These are phyloP conservation scores for Ascochyta fabae DNA, from an alignment of 2,329 filamentous ascomycete species.

Conservation along the genomic window DNA sequence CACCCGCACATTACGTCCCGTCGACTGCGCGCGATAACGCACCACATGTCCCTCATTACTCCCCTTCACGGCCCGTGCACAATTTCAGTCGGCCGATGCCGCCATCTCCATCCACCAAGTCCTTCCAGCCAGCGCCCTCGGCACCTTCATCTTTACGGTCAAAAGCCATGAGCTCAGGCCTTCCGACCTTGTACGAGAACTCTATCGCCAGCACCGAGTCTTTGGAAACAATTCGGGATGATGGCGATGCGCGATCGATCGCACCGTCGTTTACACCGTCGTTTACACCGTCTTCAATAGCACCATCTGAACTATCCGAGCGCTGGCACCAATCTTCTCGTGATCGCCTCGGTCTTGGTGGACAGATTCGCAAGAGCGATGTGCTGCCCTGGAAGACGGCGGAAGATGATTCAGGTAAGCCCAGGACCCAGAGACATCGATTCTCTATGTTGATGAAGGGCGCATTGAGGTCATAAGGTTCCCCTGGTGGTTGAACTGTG, in stretches of 20 bases:
- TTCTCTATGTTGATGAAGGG: slow-evolving; percentile 33
- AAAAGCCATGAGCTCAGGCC: slow-evolving; percentile 24
- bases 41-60: slow-evolving; percentile 23
- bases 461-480: slow-evolving; percentile 19
- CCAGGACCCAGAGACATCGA: slow-evolving; percentile 33
- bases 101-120: slow-evolving; percentile 2
- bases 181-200: slow-evolving; percentile 44
- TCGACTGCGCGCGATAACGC: slow-evolving; percentile 4
- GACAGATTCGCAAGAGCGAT: slow-evolving; percentile 42
- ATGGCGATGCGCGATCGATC: slow-evolving; percentile 32
- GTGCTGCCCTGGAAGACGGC: slow-evolving; percentile 41
- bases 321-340: slow-evolving; percentile 46
- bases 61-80: slow-evolving; percentile 25
- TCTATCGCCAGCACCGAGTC: slow-evolving; percentile 37
- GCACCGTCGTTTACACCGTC: slow-evolving; percentile 30
- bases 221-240: slow-evolving; percentile 19
- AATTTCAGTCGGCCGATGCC: slow-evolving; percentile 35
- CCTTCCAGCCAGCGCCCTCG: slow-evolving; percentile 18
- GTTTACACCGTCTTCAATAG: slow-evolving; percentile 36
- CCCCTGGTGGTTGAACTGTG: slow-evolving; percentile 14
- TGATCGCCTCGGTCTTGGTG: slow-evolving; percentile 48
- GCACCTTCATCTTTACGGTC: slow-evolving; percentile 21
- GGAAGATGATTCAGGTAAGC: slow-evolving; percentile 17
- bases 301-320: slow-evolving; percentile 45
- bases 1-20: slow-evolving; percentile 10